A percentile compares a stretch with the other conserved stretches of the same genome.
phyloP scores from a whole-genome alignment of 2,329 filamentous ascomycete species.

The Colletotrichum sp. region DNA sequence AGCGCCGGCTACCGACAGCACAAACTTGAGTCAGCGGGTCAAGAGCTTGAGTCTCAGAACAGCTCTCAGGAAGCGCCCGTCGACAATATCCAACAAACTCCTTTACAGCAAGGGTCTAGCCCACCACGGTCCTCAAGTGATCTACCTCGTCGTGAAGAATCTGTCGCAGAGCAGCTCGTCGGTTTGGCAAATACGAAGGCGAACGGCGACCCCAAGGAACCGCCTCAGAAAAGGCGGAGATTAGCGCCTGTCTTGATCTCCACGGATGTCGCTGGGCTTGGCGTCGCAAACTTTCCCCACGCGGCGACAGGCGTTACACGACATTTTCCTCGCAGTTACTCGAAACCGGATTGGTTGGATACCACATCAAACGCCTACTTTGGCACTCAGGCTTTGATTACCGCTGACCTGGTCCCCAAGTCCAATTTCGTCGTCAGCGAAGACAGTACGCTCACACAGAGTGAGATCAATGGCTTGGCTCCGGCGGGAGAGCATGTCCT shows the following conservation, averaged over 20 bases:
- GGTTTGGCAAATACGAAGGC: background rate
- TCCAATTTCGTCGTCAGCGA: background rate
- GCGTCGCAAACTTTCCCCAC: conserved; percentile 7
- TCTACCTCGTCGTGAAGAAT: background rate
- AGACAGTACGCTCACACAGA: background rate
- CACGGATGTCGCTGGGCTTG: conserved; percentile 10
- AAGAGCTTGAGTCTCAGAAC: background rate
- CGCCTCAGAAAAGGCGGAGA: conserved; percentile 31
- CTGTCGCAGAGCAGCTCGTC: background rate
- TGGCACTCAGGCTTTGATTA: conserved; percentile 33
- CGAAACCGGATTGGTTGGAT: conserved; percentile 23
- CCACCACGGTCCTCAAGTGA: background rate
- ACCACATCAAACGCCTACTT: conserved; percentile 35
- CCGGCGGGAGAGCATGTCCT: background rate
- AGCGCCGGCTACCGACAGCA: conserved; percentile 20
- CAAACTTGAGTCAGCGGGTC: background rate
- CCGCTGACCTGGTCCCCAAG: background rate
- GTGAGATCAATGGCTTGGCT: background rate
- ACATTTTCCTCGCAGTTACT: background rate
- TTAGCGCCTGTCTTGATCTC: conserved; percentile 28
- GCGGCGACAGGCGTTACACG: conserved; percentile 6
- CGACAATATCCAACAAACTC: background rate
- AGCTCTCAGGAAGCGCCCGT: background rate
- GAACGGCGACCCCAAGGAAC: background rate
- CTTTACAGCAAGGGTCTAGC: background rate